A percentile compares a stretch with the other conserved stretches of the same genome.
Conservation (phyloP, 1,139 yeast genomes). For the Hanseniaspora uvarum region DNA sequence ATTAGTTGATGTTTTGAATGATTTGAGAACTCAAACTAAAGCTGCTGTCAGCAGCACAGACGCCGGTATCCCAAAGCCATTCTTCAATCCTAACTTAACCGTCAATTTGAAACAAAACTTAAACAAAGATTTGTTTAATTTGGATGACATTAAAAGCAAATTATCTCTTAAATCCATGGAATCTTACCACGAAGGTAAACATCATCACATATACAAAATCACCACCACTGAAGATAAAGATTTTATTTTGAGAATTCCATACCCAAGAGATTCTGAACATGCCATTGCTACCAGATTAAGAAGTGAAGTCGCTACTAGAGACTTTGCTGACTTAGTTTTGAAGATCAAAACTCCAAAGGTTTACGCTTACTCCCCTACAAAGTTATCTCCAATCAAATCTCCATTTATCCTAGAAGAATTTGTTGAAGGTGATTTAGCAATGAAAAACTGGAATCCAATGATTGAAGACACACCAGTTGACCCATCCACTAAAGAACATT, state of each 20-base stretch:
- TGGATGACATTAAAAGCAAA: constrained; percentile 30
- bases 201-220: constrained; percentile 72
- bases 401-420: constrained; percentile 77
- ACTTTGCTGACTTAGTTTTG: constrained; percentile 47
- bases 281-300: constrained; percentile 59
- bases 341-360: constrained; percentile 60
- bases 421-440: constrained; percentile 66
- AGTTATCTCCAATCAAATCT: constrained; percentile 50
- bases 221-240: constrained; percentile 51
- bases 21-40: constrained; percentile 31
- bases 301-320: constrained; percentile 90
- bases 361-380: constrained; percentile 56
- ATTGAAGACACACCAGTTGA: constrained; percentile 39
- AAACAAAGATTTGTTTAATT: constrained; percentile 36
- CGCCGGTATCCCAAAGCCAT: constrained; percentile 31
- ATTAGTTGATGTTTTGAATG: constrained; percentile 41
- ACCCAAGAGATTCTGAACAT: constrained; percentile 55
- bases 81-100: constrained; percentile 36
- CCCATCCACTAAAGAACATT: constrained; percentile 36
- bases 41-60: constrained; percentile 27
- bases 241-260: constrained; percentile 75
- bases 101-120: constrained; percentile 42
- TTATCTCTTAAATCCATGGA: constrained; percentile 59
- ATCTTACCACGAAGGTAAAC: constrained; percentile 87
- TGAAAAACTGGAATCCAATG: constrained; percentile 87